These are phyloP conservation scores for Ilex aquifolium DNA, from an alignment of 257 asterid genomes.

Conservation along the genomic window DNA sequence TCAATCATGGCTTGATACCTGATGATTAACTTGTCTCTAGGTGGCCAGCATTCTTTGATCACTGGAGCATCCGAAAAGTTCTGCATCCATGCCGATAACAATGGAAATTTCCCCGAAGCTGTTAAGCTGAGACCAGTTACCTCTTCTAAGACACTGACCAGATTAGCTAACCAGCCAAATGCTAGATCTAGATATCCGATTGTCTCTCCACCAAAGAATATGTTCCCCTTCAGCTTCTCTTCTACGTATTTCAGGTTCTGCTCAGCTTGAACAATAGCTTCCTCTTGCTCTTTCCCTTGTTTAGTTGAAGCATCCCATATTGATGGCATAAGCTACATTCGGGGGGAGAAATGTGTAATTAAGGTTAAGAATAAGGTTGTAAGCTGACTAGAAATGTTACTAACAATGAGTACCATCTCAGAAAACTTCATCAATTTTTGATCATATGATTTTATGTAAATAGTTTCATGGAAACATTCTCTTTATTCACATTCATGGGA, in stretches of 20 bases:
- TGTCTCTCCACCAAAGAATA: slow-evolving; percentile 46
- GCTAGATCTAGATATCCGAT: slow-evolving; percentile 61
- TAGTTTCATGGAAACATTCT: no score
- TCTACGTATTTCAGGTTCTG: background rate
- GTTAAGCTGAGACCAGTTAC: slow-evolving; percentile 30
- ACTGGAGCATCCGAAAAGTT: slow-evolving; percentile 36
- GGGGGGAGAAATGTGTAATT: background rate
- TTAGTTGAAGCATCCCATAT: background rate
- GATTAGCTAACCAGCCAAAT: slow-evolving; percentile 45
- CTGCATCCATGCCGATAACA: slow-evolving; percentile 44
- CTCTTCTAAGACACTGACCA: slow-evolving; percentile 42
- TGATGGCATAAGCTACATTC: background rate
- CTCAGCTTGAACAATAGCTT: background rate
- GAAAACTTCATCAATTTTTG: no score
- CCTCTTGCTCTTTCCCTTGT: background rate
- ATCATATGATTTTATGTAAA: no score
- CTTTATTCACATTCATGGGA: no score
- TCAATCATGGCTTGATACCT: slow-evolving; percentile 37
- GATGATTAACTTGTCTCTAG: slow-evolving; percentile 46
- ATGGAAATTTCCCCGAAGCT: slow-evolving; percentile 36
- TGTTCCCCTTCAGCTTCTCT: background rate
- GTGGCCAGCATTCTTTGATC: slow-evolving; percentile 55
- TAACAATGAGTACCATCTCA: no score
- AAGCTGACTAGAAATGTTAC: background rate
- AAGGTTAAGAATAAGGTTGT: background rate